Evolutionary conservation across 306 rosid genomes (phyloP), one percentile per base, ranked within the genome.

Genomic region (Trifolium dubium): DNA sequence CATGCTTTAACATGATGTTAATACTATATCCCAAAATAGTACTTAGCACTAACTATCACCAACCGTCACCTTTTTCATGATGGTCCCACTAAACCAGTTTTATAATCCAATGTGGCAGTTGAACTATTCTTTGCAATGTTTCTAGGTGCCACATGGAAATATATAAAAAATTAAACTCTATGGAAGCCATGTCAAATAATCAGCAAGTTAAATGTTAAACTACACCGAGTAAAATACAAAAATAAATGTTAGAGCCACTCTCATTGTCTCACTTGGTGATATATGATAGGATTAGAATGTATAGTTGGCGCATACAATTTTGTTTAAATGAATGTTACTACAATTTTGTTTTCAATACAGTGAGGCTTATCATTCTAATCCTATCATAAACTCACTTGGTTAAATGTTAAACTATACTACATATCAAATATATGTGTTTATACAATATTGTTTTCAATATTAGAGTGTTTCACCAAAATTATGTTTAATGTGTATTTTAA

Each of bases 61-160:
- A 53, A 53, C 60, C 11, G 59, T 53, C 59, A 53, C 59, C 23
- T 17, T 53, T 49, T 29, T 17, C 5, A 15, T 18, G 17, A 0
- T 53, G 59, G 59, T 53, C 59, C 59, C 30, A 53, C 59, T 30
- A 53, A 53, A 18, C 31, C 3, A 53, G 59, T 53, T 53, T 8
- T 53, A 53, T 53, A 53, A n/a, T 4, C 5, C 30, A 53, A 35
- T 35, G 59, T 53, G 59, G 31, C 59, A 53, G 59, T 53, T 23
- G 59, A 53, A 18, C 5, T 53, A 53, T 54, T 19, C 60, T 54
- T 54, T 54, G 32, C 5, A 10, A 53, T 53, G 60, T 53, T 53
- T 53, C 31, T 53, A 19, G 29, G 12, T 54, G 60, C 14, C 60
- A 54, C 60, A 54, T 54, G 60, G 60, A 54, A 19, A 54, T 54